A percentile compares a stretch with the other conserved stretches of the same genome.
Evolutionary conservation across 1,284 basidiomycete species (phyloP).

Genomic region (Malassezia equina): DNA sequence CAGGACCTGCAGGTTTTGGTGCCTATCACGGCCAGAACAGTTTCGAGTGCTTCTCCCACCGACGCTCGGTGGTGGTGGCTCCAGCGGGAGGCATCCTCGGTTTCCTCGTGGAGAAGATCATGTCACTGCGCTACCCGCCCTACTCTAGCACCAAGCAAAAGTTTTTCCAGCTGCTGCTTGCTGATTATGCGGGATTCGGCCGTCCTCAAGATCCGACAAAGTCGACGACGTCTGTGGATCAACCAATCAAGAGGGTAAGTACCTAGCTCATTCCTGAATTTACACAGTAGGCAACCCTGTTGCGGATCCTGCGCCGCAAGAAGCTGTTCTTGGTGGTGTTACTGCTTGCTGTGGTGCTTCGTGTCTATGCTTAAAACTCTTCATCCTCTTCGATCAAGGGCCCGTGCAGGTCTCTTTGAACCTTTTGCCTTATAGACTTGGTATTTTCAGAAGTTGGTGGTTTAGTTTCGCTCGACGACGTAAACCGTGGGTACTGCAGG

Average conservation of each 20-base stretch:
- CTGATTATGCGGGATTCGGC: slow-evolving; percentile 22
- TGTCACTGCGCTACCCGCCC: slow-evolving; percentile 48
- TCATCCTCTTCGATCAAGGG: slow-evolving; percentile 15
- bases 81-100: slow-evolving; percentile 48
- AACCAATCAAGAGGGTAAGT: slow-evolving; percentile 8
- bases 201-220: slow-evolving; percentile 34
- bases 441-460: not conserved
- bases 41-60: slow-evolving; percentile 54
- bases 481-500: not conserved
- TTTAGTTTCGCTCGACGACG: not conserved
- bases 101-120: slow-evolving; percentile 41
- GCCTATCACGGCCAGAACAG: slow-evolving; percentile 51
- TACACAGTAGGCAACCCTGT: not conserved
- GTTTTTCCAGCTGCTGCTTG: slow-evolving; percentile 25
- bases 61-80: slow-evolving; percentile 50
- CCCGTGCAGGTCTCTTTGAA: not conserved
- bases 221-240: slow-evolving; percentile 19
- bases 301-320: not conserved
- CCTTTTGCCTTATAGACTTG: not conserved
- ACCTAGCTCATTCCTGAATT: not conserved
- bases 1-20: slow-evolving; percentile 51
- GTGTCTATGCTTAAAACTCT: not conserved
- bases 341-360: not conserved
- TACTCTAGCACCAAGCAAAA: slow-evolving; percentile 35
- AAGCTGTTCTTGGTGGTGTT: not conserved